Conservation (phyloP, 345 rosid genomes). For the Lepidium sativum region DNA sequence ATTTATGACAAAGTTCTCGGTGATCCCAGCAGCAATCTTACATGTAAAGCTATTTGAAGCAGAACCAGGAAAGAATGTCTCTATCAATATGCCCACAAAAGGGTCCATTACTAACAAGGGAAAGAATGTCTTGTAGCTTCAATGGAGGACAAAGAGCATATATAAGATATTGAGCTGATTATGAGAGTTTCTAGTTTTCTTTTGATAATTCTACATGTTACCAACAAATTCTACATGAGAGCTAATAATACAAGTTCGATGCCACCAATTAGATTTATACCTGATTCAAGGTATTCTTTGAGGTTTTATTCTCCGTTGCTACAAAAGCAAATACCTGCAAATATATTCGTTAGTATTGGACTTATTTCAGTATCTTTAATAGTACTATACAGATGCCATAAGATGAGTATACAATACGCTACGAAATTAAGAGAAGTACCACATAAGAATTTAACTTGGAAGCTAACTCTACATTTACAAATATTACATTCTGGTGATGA, state of each 20-base stretch:
- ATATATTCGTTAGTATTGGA: no score
- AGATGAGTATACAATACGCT: no score
- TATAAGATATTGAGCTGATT: conserved; percentile 80
- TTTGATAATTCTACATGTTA: conserved; percentile 88
- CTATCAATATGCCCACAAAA: conserved; percentile 86
- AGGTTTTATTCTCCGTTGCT: conserved; percentile 84
- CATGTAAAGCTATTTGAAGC: conserved; percentile 68
- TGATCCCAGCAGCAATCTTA: conserved; percentile 84
- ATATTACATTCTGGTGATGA: no score
- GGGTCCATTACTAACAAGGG: conserved; percentile 93
- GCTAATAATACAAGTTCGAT: no score
- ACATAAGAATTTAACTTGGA: no score
- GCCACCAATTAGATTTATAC: conserved; percentile 30
- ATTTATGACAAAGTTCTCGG: conserved; percentile 81
- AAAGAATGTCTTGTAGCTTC: conserved; percentile 90
- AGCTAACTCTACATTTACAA: no score
- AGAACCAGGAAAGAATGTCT: conserved; percentile 78
- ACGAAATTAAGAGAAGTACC: no score
- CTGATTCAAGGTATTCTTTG: conserved; percentile 76
- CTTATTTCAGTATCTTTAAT: no score
- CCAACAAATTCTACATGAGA: no score
- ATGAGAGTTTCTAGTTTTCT: conserved; percentile 67
- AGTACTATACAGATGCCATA: no score
- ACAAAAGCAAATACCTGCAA: conserved; percentile 77
- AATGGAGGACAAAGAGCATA: conserved; percentile 89